Conservation (phyloP, 257 asterid genomes). For the Scutellaria minor region DNA sequence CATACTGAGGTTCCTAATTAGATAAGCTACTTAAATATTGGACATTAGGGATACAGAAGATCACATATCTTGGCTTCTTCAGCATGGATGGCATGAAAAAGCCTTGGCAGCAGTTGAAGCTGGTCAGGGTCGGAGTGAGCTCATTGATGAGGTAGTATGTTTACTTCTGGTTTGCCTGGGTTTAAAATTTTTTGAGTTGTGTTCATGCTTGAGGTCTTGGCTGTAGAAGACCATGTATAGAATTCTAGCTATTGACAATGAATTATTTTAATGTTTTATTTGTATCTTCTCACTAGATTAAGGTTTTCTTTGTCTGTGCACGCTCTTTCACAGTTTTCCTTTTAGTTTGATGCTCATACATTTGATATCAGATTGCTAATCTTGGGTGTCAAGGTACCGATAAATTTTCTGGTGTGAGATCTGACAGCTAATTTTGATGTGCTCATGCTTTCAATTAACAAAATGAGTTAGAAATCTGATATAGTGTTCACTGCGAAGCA, state of each 20-base stretch:
- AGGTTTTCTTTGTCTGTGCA: neutral
- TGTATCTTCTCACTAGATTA: slow-evolving; percentile 10
- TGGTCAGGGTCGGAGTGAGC: slow-evolving; percentile 94
- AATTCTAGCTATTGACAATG: slow-evolving; percentile 19
- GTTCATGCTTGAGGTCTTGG: slow-evolving; percentile 8
- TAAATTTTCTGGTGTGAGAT: slow-evolving; percentile 19
- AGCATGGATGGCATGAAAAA: slow-evolving; percentile 93
- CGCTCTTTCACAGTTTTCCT: neutral
- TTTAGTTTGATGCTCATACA: neutral
- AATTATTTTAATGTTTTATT: neutral
- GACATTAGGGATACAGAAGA: slow-evolving; percentile 93
- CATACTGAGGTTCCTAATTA: slow-evolving; percentile 26
- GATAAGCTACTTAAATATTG: slow-evolving; percentile 33
- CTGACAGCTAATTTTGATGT: neutral
- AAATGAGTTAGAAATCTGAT: slow-evolving; percentile 4
- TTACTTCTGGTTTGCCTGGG: slow-evolving; percentile 26
- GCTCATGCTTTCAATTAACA: neutral
- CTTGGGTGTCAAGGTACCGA: neutral
- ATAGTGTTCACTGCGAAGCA: neutral
- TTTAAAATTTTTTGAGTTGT: neutral
- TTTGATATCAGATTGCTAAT: neutral
- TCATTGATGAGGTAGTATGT: slow-evolving; percentile 80
- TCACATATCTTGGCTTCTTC: slow-evolving; percentile 98
- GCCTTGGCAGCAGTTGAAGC: slow-evolving; percentile 99
- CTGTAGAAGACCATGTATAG: slow-evolving; percentile 1